Conservation (phyloP, 345 rosid species). For the Anacardium occidentale region DNA sequence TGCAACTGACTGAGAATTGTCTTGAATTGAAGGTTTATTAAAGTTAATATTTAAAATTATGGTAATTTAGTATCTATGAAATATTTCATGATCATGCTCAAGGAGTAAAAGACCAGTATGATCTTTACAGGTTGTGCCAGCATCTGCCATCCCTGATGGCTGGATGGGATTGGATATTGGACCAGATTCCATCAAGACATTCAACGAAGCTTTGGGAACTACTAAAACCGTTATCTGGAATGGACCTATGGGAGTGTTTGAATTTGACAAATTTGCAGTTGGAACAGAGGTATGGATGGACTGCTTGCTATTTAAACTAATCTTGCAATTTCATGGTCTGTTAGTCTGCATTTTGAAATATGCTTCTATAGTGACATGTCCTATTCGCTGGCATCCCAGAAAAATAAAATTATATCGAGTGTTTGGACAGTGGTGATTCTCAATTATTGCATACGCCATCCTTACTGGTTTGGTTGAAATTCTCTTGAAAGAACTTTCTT, state of each 20-base stretch:
- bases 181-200: slow-evolving; percentile 75
- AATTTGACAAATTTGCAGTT: slow-evolving; percentile 76
- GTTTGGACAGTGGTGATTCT: too few species aligned
- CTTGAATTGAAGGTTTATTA: not conserved
- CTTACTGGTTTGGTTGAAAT: not conserved
- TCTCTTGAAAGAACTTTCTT: not conserved
- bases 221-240: slow-evolving; percentile 95
- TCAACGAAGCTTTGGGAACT: slow-evolving; percentile 69
- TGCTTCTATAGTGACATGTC: not conserved
- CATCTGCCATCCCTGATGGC: slow-evolving; percentile 80
- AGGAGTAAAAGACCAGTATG: slow-evolving; percentile 1
- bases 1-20: not conserved
- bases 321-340: not conserved
- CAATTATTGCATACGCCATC: too few species aligned
- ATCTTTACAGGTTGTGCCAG: slow-evolving; percentile 62
- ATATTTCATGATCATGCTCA: slow-evolving; percentile 1
- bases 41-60: not conserved
- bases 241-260: slow-evolving; percentile 99
- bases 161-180: slow-evolving; percentile 97
- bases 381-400: too few species aligned
- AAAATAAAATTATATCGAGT: too few species aligned
- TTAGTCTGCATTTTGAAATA: not conserved
- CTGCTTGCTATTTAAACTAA: slow-evolving; percentile 12
- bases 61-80: not conserved
- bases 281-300: slow-evolving; percentile 67